These are phyloP conservation scores for Mesembryanthemum crystallinum DNA, from an alignment of 148 eudicot genomes.

Conservation along the genomic window DNA sequence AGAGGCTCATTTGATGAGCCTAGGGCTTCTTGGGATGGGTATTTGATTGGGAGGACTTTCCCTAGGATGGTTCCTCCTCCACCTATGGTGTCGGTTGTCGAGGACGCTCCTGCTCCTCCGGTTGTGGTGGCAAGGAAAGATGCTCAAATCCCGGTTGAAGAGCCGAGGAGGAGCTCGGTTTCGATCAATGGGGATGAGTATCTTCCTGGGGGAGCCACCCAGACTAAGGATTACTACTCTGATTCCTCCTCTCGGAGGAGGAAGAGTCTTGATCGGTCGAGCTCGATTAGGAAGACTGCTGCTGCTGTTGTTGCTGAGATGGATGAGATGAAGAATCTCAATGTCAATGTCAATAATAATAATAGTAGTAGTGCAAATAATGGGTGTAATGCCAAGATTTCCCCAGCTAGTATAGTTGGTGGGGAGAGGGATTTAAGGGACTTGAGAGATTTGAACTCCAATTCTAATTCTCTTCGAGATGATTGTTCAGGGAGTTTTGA, in stretches of 20 bases:
- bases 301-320: slow-evolving; percentile 80
- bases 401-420: slow-evolving; percentile 10
- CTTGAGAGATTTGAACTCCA: slow-evolving; percentile 37
- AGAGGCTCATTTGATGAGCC: slow-evolving; percentile 87
- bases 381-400: slow-evolving; percentile 6
- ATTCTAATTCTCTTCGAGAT: slow-evolving; percentile 65
- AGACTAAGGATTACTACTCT: slow-evolving; percentile 77
- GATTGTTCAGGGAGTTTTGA: slow-evolving; percentile 74
- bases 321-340: slow-evolving; percentile 51
- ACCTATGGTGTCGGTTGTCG: slow-evolving; percentile 81
- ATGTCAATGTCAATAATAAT: neutral
- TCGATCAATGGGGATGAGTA: slow-evolving; percentile 40
- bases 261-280: slow-evolving; percentile 78
- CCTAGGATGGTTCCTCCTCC: slow-evolving; percentile 65
- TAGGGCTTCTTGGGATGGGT: slow-evolving; percentile 95
- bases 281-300: slow-evolving; percentile 70
- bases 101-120: slow-evolving; percentile 44
- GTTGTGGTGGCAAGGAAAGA: slow-evolving; percentile 51
- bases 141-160: slow-evolving; percentile 64
- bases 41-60: slow-evolving; percentile 44
- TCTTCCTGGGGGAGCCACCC: slow-evolving; percentile 68
- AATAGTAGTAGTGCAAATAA: neutral
- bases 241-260: slow-evolving; percentile 79
- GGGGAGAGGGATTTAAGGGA: slow-evolving; percentile 47
- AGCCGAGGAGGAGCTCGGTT: slow-evolving; percentile 34